phyloP scores from a whole-genome alignment of 108 stramenopile species.

The Skeletonema marinoi region DNA sequence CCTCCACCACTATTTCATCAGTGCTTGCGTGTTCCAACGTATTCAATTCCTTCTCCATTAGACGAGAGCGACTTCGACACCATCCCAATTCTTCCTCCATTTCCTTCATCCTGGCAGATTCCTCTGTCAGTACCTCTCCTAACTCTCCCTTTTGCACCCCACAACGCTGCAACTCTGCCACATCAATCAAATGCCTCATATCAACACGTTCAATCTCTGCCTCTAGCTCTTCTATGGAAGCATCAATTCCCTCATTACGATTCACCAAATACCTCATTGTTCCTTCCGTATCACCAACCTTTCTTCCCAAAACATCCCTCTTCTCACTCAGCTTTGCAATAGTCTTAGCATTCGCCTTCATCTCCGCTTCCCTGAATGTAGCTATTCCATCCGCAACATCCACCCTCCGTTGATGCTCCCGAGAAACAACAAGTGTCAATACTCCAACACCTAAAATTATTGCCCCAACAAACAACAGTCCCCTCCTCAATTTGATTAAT shows the following conservation, averaged over 20 bases:
- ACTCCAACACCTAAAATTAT: neutral
- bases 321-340: conserved; percentile 6
- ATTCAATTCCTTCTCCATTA: conserved; percentile 5
- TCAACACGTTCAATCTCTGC: conserved; percentile 21
- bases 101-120: neutral
- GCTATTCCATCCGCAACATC: conserved; percentile 6
- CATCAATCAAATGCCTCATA: conserved; percentile 22
- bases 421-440: neutral
- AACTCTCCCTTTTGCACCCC: neutral
- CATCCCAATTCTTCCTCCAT: conserved; percentile 7
- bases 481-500: neutral
- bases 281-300: conserved; percentile 18
- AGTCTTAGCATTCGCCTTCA: conserved; percentile 3
- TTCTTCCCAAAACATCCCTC: conserved; percentile 7
- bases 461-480: neutral
- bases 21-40: neutral
- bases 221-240: neutral
- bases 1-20: neutral
- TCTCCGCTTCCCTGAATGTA: conserved; percentile 10
- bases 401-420: conserved; percentile 16
- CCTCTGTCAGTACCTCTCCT: neutral
- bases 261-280: conserved; percentile 16
- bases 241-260: conserved; percentile 15
- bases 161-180: conserved; percentile 21
- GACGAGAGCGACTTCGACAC: conserved; percentile 11